Evolutionary conservation across 2,329 filamentous ascomycete genomes (phyloP), one percentile per base, ranked within the genome.

Genomic region (Aquanectria penicillioides): DNA sequence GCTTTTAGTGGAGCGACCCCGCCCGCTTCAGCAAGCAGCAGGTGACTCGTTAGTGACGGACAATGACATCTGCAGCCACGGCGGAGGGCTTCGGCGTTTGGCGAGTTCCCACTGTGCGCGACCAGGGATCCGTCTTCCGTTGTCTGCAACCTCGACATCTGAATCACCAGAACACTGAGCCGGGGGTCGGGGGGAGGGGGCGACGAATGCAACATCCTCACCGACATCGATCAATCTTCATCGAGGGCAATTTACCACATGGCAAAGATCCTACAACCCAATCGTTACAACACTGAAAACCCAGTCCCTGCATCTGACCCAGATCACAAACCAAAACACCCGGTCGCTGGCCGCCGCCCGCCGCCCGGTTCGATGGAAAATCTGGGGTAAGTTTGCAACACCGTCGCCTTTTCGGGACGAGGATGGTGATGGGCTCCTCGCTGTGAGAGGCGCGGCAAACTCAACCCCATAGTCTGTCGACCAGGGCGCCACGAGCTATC

Each of bases 401-500:
- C 47, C 54, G 43, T 49, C 25, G 57, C 64, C 51, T 33, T 26
- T 67, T 64, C 49, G 26, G 60, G 48, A 12, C 47, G 18, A 46
- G 49, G 50, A 57, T 69, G 67, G 67, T 69, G 67, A 60, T 44
- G 64, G 57, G 65, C 43, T 48, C 57, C 57, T 41, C 34, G 17
- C 46, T 57, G 47, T 69, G 36, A 69, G 46, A 69, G 67, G 67
- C 29, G 67, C 67, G 67, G 67, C 64, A 69, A 65, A 51, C 23
- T 40, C 6, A 20, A 46, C 38, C 54, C 47, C 53, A 46, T 26
- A 37, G 25, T 43, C 41, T 23, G 25, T 47, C 26, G 52, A 51
- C 54, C 28, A 37, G 47, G 54, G 48, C 54, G 40, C 38, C 40
- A 52, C 48, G 48, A 52, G 48, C 34, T 18, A 34, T 34, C 53